A percentile compares a stretch with the other conserved stretches of the same genome.
Conservation (phyloP, 257 asterid genomes). For the Ophiorrhiza pumila region DNA sequence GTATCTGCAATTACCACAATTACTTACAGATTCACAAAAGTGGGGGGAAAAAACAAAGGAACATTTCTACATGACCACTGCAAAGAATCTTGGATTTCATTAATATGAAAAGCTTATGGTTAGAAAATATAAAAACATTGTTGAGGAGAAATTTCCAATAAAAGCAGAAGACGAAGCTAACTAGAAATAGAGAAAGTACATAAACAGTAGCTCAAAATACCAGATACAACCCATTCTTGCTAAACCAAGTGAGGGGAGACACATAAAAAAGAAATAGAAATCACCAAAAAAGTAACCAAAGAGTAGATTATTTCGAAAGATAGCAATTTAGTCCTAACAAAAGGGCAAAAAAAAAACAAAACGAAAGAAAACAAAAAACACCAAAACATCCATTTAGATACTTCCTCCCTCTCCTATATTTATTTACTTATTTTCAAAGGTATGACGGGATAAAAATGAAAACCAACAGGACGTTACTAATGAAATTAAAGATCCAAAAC, state of each 20-base stretch:
- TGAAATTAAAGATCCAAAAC: not conserved
- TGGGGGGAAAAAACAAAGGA: not conserved
- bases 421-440: not conserved
- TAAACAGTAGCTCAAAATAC: not conserved
- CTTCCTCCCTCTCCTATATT: not conserved
- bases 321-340: not conserved
- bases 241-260: not conserved
- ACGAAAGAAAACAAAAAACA: not conserved
- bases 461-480: not conserved
- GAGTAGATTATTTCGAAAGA: not conserved
- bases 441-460: not conserved
- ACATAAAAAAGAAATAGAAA: no score
- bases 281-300: not conserved
- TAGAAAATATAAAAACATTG: not conserved
- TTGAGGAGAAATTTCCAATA: not conserved
- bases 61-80: not conserved
- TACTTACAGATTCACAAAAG: not conserved
- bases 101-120: not conserved
- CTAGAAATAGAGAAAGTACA: not conserved
- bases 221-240: not conserved
- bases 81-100: not conserved
- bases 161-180: not conserved
- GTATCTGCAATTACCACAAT: constrained; percentile 57
- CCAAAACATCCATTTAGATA: not conserved
- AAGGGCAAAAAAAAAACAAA: not conserved